These are phyloP conservation scores for Aspergillus affinis DNA, from an alignment of 495 filamentous ascomycete genomes.

Conservation along the genomic window DNA sequence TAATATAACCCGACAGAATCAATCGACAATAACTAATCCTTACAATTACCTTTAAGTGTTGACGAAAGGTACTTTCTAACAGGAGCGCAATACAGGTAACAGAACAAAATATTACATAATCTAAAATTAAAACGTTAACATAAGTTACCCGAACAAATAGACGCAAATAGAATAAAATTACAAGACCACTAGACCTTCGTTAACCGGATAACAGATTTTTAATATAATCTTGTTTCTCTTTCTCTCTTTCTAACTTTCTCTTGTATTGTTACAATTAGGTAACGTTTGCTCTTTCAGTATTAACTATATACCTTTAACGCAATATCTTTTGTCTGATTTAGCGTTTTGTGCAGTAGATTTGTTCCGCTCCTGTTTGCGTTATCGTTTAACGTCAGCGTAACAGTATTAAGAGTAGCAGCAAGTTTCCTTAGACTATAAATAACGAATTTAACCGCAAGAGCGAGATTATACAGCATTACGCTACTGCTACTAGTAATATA, in stretches of 20 bases:
- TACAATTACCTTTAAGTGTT: no score
- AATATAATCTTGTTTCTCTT: conserved; percentile 24
- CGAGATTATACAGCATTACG: conserved; percentile 80
- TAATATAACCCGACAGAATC: conserved; percentile 7
- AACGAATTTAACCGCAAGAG: conserved; percentile 89
- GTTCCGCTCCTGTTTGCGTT: conserved; percentile 55
- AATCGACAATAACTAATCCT: background rate
- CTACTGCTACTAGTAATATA: conserved; percentile 74
- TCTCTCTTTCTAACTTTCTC: conserved; percentile 15
- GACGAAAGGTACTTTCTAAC: no score
- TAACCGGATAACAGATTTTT: conserved; percentile 34
- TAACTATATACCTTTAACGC: conserved; percentile 62
- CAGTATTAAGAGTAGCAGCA: conserved; percentile 51
- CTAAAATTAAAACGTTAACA: conserved; percentile 30
- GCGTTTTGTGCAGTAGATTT: conserved; percentile 56
- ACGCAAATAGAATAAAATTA: conserved; percentile 31
- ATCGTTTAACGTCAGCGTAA: conserved; percentile 67
- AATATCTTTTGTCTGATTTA: conserved; percentile 58
- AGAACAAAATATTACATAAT: no score
- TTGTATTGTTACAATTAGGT: conserved; percentile 14
- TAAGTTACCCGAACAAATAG: conserved; percentile 22
- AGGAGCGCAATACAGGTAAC: no score
- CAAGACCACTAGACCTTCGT: conserved; percentile 42
- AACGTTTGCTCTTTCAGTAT: conserved; percentile 17
- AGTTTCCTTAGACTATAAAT: conserved; percentile 55